Evolutionary conservation across 2,329 filamentous ascomycete species (phyloP), one percentile per base, ranked within the genome.

Genomic region (Fusarium secorum): DNA sequence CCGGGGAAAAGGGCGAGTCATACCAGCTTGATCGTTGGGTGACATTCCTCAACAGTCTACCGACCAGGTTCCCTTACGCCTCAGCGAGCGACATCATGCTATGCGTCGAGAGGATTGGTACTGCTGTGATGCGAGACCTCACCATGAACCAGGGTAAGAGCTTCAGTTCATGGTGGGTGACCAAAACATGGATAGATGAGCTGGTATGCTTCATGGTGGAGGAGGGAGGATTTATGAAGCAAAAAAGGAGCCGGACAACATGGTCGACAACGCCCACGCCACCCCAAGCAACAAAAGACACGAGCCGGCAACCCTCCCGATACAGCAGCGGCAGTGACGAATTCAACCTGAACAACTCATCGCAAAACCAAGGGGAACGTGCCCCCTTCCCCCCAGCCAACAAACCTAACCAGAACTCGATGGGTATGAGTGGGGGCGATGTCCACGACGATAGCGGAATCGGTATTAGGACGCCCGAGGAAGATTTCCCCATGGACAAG

Each of bases 171-270:
- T 97, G 94, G 94, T 96, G 93, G 93, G 93, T 98, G 63, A 94
- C 94, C 7, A 97, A 98, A 79, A 95, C 95, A 63, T 98, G 95
- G 86, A 88, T 98, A 56, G 95, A 98, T 77, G 95, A 98, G 82
- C 97, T 97, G 93, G 89, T 94, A 53, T 87, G 92, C 62, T 98
- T 97, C 87, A 85, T 97, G 73, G 94, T 93, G 1, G 94, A 97
- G 76, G 91, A 95, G 75, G 95, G 95, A 54, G 95, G 95, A 1
- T 98, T 98, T 78, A 90, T 98, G 84, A 85, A 86, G 71, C 86
- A 86, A 64, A 87, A 83, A 70, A 81, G 81, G 11, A 81, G 80
- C 7, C 80, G 80, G 15, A 75, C 76, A 11, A 69, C 76, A 17
- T 75, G 76, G 11, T 62, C 54, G 10, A 60, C 69, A 30, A 72